Base-by-base conservation (phyloP, 306 rosid species). In the Pterocarpus macrocarpus region DNA sequence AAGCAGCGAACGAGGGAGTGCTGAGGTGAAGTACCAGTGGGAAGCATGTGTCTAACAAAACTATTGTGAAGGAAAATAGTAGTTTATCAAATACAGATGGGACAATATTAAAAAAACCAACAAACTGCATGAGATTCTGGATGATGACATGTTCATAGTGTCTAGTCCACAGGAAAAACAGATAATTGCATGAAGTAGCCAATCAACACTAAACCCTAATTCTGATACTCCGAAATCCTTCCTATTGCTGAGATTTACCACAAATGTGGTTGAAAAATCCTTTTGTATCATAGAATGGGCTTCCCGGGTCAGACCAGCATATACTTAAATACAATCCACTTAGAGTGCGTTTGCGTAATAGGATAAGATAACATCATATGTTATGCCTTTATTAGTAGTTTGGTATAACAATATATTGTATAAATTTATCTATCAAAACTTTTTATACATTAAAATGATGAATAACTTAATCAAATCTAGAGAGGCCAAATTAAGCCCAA, bases 21-120 rank as follows among this genome's bases (percentile, higher is more conserved):
- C 97, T 57, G 97, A 95, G 58, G 97, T 88, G 88, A 95, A 95
- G 80, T 95, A 95, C 98, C 98, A 95, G 81, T 95, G 91, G 76
- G 86, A 83, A 64, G 97, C 77, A 74, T 95, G 94, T 22, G 90
- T 95, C 98, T 95, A 74, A 88, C 65, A 84, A 80, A 71, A 82
- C 22, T 38, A 72, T 66, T 35, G 84, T 87, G 57, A 86, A 92
- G 90, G 91, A 87, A 83, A 45, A 77, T 62, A 83, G 82, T 33
- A 81, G 64, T 7, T 45, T 43, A 82, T 45, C 80, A 73, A 53
- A 55, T 8, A 63, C 34, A 56, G 69, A 78, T 52, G 41, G 61
- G 64, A 49, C 59, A 75, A 15, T 36, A 52, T 16, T 22, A 53
- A 67, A 56, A 86, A 78, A 64, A 33, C 10, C 4, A 47, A 62